Conservation (phyloP, 306 rosid species). For the Prinsepia uniflora region DNA sequence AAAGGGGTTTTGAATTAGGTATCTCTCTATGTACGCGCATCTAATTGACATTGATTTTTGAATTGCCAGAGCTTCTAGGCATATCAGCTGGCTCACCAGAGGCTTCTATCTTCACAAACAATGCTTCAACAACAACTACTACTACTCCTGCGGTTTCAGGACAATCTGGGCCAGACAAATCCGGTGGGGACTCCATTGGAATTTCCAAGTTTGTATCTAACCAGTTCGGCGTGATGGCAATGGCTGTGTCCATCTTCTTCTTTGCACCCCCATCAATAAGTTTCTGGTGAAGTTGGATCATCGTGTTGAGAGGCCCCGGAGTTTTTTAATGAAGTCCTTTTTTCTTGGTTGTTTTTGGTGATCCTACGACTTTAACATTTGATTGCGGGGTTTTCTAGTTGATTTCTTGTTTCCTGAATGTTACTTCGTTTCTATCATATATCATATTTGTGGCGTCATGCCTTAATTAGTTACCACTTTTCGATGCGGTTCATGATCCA, state of each 20-base stretch:
- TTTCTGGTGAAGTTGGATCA: too few relatives aligned
- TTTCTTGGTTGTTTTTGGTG: conserved; percentile 7
- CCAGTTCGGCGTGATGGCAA: conserved; percentile 7
- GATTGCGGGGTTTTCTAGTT: background rate
- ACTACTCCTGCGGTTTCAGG: background rate
- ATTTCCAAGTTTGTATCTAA: conserved; percentile 21
- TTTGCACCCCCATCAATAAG: conserved; percentile 24
- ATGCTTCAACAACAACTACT: background rate
- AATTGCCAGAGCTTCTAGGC: conserved; percentile 56
- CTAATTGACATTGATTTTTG: background rate
- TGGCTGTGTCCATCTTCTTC: conserved; percentile 32
- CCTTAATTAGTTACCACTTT: background rate
- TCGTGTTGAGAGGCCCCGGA: background rate
- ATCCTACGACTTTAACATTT: background rate
- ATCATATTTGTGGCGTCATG: background rate
- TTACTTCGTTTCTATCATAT: background rate
- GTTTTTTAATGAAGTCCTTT: background rate
- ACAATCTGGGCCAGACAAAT: background rate
- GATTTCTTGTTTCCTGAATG: background rate
- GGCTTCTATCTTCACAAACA: conserved; percentile 65
- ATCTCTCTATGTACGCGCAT: background rate
- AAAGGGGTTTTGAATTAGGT: background rate
- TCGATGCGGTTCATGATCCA: background rate
- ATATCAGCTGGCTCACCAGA: conserved; percentile 64
- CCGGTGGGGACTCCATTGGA: conserved; percentile 15